Evolutionary conservation across 768 basidiomycete species (phyloP), one percentile per base, ranked within the genome.

Genomic region (Solioccasus polychromus): DNA sequence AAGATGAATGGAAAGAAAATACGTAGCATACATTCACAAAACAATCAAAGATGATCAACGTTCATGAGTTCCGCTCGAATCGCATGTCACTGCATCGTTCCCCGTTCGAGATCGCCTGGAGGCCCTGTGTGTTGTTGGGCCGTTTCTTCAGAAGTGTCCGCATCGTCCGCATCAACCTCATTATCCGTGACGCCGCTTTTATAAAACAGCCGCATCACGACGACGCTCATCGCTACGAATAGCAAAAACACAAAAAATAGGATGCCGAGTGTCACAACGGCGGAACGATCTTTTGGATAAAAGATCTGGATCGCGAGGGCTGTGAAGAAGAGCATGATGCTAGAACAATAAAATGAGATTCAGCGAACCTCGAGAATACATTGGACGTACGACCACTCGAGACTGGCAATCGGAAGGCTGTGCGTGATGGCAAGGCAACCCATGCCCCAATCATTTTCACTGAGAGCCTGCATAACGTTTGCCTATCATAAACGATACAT

Each of bases 301-400:
- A 57, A 55, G 3, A 55, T 43, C 10, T 50, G 44, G 5, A 51
- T 12, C 11, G 23, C 23, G 15, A 54, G 40, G 5, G 53, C 53
- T 1, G 26, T 1, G 1, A 38, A 38, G 14, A 55, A 57, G n/a
- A 57, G 32, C 1, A 10, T 15, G 10, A 52, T 54, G 15, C 48
- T 55, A 18, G 1, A 35, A 15, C 8, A 34, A 15, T 31, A 31
- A 12, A 34, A 4, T 6, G 15, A 17, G 32, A 34, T 6, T 5
- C n/a, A 34, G 15, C n/a, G 15, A 34, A 28, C 28, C 12, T 28
- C 28, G 28, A 28, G 28, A 4, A 18, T 18, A 34, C 32, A 34
- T 15, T 17, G 32, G 28, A 52, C 50, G 9, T 42, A 57, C 54
- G 55, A 53, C 50, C 54, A 57, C 28, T 47, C 23, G 18, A 53